phyloP scores from a whole-genome alignment of 345 rosid genomes.

The Adansonia digitata region DNA sequence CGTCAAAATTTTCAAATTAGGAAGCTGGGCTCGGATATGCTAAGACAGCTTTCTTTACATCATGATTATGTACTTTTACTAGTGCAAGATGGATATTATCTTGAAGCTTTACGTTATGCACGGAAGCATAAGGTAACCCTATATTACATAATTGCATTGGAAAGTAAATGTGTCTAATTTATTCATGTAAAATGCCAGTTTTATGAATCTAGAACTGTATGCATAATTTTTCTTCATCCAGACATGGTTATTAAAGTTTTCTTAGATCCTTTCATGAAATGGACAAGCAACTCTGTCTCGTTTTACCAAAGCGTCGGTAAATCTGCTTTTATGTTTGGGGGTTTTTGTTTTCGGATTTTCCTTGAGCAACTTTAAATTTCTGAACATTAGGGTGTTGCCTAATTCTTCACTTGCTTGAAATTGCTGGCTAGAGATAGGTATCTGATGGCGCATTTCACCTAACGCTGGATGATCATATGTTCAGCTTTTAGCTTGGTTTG shows the following conservation, averaged over 20 bases:
- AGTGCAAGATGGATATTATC: constrained; percentile 86
- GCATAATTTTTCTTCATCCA: neutral
- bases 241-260: neutral
- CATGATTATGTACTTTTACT: constrained; percentile 69
- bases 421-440: neutral
- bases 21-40: constrained; percentile 90
- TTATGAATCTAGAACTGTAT: neutral
- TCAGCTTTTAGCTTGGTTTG: neutral
- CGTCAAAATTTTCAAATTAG: constrained; percentile 56
- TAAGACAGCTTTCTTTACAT: constrained; percentile 85
- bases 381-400: neutral
- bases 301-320: neutral
- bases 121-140: constrained; percentile 78
- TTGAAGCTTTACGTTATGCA: constrained; percentile 81
- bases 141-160: neutral
- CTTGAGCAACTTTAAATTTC: neutral
- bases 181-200: neutral
- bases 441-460: constrained; percentile 3
- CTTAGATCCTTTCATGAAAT: neutral
- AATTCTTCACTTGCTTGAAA: constrained; percentile 3
- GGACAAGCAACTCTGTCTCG: neutral
- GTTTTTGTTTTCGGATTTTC: neutral
- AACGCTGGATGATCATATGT: neutral
- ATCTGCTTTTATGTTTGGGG: neutral
- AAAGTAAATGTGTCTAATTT: neutral